phyloP scores from a whole-genome alignment of 1,284 basidiomycete genomes.

The Trametes hirsuta region DNA sequence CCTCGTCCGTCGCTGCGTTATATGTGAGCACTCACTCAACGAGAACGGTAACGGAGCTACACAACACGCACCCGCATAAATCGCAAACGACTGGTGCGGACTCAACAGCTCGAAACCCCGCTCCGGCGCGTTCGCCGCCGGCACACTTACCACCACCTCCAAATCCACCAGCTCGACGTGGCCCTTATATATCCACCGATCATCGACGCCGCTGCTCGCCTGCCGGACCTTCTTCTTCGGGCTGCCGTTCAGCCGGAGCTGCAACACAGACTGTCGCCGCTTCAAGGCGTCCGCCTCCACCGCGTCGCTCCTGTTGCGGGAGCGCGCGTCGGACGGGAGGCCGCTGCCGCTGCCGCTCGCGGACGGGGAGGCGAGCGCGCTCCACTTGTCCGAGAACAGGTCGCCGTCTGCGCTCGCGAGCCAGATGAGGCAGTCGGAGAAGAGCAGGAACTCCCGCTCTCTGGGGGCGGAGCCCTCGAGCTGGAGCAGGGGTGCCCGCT shows the following conservation, averaged over 20 bases:
- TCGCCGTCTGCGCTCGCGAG: slow-evolving; percentile 55
- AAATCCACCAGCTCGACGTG: slow-evolving; percentile 72
- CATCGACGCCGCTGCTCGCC: slow-evolving; percentile 49
- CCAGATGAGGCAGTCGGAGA: slow-evolving; percentile 83
- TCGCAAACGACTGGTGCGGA: slow-evolving; percentile 76
- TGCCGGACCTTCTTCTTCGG: slow-evolving; percentile 45
- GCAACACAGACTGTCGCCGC: slow-evolving; percentile 29
- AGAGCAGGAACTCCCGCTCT: slow-evolving; percentile 76
- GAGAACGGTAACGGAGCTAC: not conserved
- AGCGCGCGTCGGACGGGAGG: slow-evolving; percentile 44
- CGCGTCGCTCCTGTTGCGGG: slow-evolving; percentile 64
- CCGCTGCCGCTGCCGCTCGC: slow-evolving; percentile 21
- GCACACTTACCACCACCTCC: slow-evolving; percentile 70
- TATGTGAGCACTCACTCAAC: not conserved
- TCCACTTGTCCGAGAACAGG: slow-evolving; percentile 35
- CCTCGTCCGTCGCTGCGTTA: slow-evolving; percentile 51
- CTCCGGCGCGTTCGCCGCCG: slow-evolving; percentile 50
- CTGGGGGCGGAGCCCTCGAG: slow-evolving; percentile 54
- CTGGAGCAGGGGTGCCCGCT: slow-evolving; percentile 64
- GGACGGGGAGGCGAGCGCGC: slow-evolving; percentile 6
- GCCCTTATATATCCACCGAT: slow-evolving; percentile 73
- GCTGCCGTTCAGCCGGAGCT: slow-evolving; percentile 27
- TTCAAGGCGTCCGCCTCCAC: slow-evolving; percentile 38
- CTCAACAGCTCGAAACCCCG: slow-evolving; percentile 71
- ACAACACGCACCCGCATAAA: slow-evolving; percentile 63